Conservation (phyloP, 2,329 filamentous ascomycete species). For the Salinomyces thailandicus region DNA sequence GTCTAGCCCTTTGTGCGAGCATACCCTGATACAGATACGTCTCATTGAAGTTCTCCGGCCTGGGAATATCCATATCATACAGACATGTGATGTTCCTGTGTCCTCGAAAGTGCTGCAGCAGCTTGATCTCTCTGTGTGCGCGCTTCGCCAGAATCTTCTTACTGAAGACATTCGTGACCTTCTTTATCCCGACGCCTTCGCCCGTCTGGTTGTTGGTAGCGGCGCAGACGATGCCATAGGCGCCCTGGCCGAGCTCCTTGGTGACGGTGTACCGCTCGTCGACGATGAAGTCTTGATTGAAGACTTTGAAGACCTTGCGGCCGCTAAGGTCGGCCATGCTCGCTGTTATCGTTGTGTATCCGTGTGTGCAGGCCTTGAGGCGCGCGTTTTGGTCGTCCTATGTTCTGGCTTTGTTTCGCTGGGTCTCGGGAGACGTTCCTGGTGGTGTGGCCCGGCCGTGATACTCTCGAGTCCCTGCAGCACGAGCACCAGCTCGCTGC, state of each 20-base stretch:
- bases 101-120: slow-evolving; percentile 87
- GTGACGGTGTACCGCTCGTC: slow-evolving; percentile 97
- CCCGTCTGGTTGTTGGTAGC: slow-evolving; percentile 82
- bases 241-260: slow-evolving; percentile 95
- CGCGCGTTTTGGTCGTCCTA: no score
- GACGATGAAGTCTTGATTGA: slow-evolving; percentile 98
- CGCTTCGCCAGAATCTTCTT: slow-evolving; percentile 99
- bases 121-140: slow-evolving; percentile 94
- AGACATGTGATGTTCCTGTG: slow-evolving; percentile 75
- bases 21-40: slow-evolving; percentile 96
- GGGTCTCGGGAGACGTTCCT: no score
- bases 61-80: slow-evolving; percentile 98
- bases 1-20: no score
- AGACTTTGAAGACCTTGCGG: slow-evolving; percentile 97
- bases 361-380: no score
- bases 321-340: slow-evolving; percentile 52
- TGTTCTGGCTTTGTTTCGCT: no score
- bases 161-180: slow-evolving; percentile 99
- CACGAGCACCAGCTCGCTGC: no score
- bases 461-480: no score
- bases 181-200: slow-evolving; percentile 97
- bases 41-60: slow-evolving; percentile 97
- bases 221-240: slow-evolving; percentile 97
- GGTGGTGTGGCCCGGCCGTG: no score
- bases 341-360: no score